Evolutionary conservation across 129 eudicot species (phyloP), one percentile per base, ranked within the genome.

Genomic region (Kitagawia praeruptora): DNA sequence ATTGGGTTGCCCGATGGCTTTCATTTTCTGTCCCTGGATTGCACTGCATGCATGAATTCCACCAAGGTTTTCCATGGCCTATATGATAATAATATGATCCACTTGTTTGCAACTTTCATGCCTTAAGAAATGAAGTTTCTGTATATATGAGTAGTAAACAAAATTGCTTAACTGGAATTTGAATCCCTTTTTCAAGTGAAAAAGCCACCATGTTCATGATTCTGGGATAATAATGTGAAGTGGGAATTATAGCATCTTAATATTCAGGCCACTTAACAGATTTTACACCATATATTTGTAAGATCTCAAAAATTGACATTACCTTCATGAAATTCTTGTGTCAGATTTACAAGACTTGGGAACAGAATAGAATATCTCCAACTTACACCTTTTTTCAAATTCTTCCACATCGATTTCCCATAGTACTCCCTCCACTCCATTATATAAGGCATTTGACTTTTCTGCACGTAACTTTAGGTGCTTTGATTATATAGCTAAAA

Each of bases 311-410:
- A 61, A 61, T 61, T 61, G 69, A 61, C 69, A 61, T 67, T 67
- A 12, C 41, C 31, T 67, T 31, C 41, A 7, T n/a, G 15, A 67
- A 67, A 67, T 67, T 67, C 73, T 31, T 67, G 71, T 64, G 73
- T 67, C 73, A 67, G 39, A 61, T 15, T 31, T 67, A 67, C 41
- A 67, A 67, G 73, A 27, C 73, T 31, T 67, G 41, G 39, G 41
- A 31, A 67, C 73, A 67, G 73, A 67, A 61, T 61, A 61, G 69
- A 67, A 67, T 67, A 67, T 67, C 3, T 67, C 41, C 73, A 67
- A 67, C 19, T 66, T 66, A 31, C 40, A 28, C 41, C 67, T 31
- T 67, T 67, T 16, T 34, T 5, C 19, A 34, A 11, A 66, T 66
- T 66, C 72, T 66, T 66, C 8, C 41, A 4, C 40, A 12, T 3